Evolutionary conservation across 768 basidiomycete genomes (phyloP).

Genomic region (Mycena floridula): DNA sequence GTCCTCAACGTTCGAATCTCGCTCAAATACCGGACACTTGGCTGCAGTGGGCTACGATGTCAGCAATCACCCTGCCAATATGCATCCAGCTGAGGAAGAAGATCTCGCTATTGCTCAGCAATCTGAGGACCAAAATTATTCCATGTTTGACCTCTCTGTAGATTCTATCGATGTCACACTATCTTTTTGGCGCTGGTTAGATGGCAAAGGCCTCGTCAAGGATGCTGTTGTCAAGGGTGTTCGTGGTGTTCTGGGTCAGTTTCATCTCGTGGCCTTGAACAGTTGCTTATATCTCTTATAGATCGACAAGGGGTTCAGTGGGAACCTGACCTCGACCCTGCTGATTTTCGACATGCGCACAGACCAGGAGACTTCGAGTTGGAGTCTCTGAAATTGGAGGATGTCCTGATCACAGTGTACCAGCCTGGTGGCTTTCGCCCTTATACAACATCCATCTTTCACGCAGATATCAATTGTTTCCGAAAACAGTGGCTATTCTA

Average conservation of each 20-base stretch:
- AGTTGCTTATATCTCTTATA: slow-evolving; percentile 23
- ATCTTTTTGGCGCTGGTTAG: slow-evolving; percentile 87
- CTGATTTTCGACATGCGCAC: slow-evolving; percentile 67
- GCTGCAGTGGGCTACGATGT: slow-evolving; percentile 72
- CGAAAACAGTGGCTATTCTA: slow-evolving; percentile 95
- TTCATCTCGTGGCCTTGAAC: background rate
- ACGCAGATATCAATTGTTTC: slow-evolving; percentile 77
- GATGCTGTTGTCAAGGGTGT: slow-evolving; percentile 93
- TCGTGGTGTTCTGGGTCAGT: slow-evolving; percentile 82
- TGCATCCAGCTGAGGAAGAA: slow-evolving; percentile 59
- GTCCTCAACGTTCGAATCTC: slow-evolving; percentile 9
- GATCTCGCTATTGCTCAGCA: slow-evolving; percentile 24
- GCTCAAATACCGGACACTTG: slow-evolving; percentile 29
- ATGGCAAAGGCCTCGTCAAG: slow-evolving; percentile 89
- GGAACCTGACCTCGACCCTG: slow-evolving; percentile 80
- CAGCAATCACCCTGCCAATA: slow-evolving; percentile 67
- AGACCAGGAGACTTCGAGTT: slow-evolving; percentile 88
- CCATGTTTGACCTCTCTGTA: slow-evolving; percentile 89
- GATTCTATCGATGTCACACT: slow-evolving; percentile 95
- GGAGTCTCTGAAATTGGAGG: slow-evolving; percentile 84
- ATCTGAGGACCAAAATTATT: slow-evolving; percentile 65
- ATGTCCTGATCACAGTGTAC: slow-evolving; percentile 89
- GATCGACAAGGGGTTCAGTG: slow-evolving; percentile 84
- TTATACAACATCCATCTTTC: slow-evolving; percentile 88
- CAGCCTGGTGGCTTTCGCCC: slow-evolving; percentile 92